Base-by-base conservation (phyloP, 1,284 basidiomycete genomes). In the Trametes hirsuta region DNA sequence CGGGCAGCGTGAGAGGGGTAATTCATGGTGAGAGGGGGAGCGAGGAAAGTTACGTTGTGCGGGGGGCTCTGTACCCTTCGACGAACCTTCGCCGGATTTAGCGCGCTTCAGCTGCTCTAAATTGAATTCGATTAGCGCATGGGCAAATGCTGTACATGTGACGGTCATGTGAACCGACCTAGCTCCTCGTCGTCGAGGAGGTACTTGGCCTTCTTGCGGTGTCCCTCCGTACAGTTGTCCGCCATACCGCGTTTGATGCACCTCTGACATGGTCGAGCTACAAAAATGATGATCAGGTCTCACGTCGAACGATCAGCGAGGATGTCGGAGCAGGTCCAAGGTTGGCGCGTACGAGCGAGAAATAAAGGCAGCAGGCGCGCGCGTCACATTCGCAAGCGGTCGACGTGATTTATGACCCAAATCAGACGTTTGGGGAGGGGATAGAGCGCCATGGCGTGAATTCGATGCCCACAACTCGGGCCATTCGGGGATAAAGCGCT, bases 131-230 rank as follows among this genome's bases (percentile, higher is more conserved):
- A 77, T 66, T 58, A 30, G 48, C 40, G 55, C 39, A 41, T 63
- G 46, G 55, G 61, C 56, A n/a, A 48, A 39, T 30, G 41, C n/a
- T 11, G 49, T 30, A 30, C 30, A 8, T 30, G 30, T 45, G 44
- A 8, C 34, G 67, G 65, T 66, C 59, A 68, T 66, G 69, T 55
- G 63, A 47, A 49, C 87, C 68, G 71, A 94, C 94, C 89, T 58
- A 95, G 86, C 74, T 97, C 95, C 47, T 93, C 91, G 49, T 95
- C 94, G 73, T 97, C 94, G 64, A 95, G 80, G 15, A 97, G 84
- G 75, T 98, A 99, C 74, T 99, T 99, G 24, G 97, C 97, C 77
- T 98, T 98, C 79, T 99, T 99, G 66, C 97, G 85, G 66, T 94
- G 91, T 0, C 97, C 97, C 72, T 99, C 97, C 40, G 90, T 90